Percentiles rank a stretch among this genome's conserved stretches.
phyloP scores from a whole-genome alignment of 2,329 filamentous ascomycete species.

The Macroventuria anomochaeta region DNA sequence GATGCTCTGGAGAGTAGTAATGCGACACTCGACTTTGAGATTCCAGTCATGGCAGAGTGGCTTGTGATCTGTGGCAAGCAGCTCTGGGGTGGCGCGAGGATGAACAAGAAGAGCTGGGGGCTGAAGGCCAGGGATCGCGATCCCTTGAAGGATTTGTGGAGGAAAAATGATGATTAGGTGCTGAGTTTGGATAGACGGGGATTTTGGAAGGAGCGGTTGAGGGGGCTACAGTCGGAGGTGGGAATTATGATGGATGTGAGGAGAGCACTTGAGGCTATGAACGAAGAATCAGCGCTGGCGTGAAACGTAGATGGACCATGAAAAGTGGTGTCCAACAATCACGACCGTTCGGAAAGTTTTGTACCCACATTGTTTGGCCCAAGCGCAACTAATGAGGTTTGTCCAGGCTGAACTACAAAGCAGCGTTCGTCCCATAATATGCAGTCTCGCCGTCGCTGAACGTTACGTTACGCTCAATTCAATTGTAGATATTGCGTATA shows the following conservation, averaged over 20 bases:
- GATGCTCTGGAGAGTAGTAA: constrained; percentile 10
- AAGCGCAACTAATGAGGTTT: too few species aligned
- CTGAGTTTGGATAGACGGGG: background rate
- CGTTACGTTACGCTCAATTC: too few species aligned
- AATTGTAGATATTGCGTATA: too few species aligned
- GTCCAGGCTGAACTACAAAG: too few species aligned
- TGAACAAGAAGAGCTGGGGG: background rate
- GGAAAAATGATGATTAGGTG: background rate
- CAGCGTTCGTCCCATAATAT: too few species aligned
- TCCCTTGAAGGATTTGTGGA: background rate
- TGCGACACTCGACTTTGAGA: constrained; percentile 11
- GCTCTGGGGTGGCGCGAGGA: background rate
- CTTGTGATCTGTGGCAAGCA: background rate
- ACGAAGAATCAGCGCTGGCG: too few species aligned
- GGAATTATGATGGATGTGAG: background rate
- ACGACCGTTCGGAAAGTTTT: too few species aligned
- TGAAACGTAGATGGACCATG: too few species aligned
- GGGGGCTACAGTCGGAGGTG: background rate
- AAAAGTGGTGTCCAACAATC: too few species aligned
- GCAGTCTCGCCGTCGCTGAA: too few species aligned
- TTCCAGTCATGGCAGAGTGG: constrained; percentile 7
- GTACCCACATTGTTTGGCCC: too few species aligned
- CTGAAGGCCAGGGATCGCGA: background rate
- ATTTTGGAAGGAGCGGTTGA: constrained; percentile 1
- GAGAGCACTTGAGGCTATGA: background rate